phyloP scores from a whole-genome alignment of 495 filamentous ascomycete genomes.

The Tuber magnatum region DNA sequence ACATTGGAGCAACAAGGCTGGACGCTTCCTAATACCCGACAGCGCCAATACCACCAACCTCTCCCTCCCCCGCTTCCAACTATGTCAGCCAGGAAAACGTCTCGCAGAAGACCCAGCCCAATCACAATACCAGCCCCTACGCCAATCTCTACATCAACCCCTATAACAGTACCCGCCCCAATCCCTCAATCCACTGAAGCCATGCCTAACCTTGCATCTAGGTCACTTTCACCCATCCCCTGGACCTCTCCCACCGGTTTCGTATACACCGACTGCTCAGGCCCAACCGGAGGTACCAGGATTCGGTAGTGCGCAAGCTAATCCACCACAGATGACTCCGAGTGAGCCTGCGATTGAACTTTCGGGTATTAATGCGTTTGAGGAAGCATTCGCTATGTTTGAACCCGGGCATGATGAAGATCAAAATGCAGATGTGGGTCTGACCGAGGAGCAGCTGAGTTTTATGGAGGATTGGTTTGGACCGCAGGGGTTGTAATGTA shows the following conservation, averaged over 20 bases:
- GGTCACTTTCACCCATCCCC: constrained; percentile 1
- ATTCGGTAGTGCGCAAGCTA: not conserved
- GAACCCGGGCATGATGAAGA: not conserved
- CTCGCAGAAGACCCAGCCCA: not conserved
- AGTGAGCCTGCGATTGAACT: not conserved
- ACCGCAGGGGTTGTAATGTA: not conserved
- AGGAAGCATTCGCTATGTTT: not conserved
- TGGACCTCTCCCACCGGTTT: not conserved
- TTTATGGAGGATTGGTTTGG: not conserved
- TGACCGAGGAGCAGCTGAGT: not conserved
- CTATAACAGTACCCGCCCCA: not conserved
- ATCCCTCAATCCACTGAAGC: not conserved
- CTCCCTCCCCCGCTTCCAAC: not conserved
- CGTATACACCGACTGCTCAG: not conserved
- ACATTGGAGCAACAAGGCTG: not conserved
- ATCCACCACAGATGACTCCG: not conserved
- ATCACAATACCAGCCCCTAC: not conserved
- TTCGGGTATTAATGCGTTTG: not conserved
- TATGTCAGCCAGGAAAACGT: not conserved
- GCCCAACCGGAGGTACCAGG: not conserved
- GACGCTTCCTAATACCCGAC: not conserved
- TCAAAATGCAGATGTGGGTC: not conserved
- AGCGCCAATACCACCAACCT: not conserved
- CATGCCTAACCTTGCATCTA: not conserved
- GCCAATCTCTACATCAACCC: not conserved